Base-by-base conservation (phyloP, 306 rosid genomes). In the Mimosa pudica region DNA sequence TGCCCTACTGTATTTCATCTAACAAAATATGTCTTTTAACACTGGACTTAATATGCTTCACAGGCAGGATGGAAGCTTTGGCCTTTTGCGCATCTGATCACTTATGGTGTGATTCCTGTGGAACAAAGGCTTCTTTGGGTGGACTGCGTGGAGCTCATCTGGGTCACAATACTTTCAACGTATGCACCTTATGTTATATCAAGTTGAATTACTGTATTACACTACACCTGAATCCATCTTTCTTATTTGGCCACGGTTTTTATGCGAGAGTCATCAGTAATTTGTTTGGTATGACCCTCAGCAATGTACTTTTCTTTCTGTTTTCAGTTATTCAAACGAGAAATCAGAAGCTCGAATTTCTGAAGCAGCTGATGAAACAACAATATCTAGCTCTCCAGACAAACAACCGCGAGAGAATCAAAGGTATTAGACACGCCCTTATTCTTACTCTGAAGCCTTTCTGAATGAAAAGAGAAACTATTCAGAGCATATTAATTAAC, bases 41-140 rank as follows among this genome's bases (percentile, higher is more conserved):
- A 38, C 47, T 6, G 60, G 60, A 58, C 47, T 24, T 73, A 42
- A 76, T 80, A 65, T 82, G 84, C 79, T 77, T 82, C 57, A 65
- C 92, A 91, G 98, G 96, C 98, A 51, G 98, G 99, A 57, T 93
- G 99, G 99, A 91, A 95, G 83, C 98, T 95, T 71, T 91, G 99
- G 98, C 99, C 99, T 83, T 95, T 95, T 82, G 99, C 99, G 38
- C 99, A 93, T 93, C 81, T 95, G 78, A 75, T 93, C 85, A 95
- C 99, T n/a, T 91, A 95, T 81, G 97, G 99, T 70, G 84, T 93
- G 70, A 67, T 95, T 81, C 98, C 98, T 47, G 85, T 95, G 70
- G 99, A 93, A 65, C 99, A 93, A 89, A 87, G 99, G 89, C 97
- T 95, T 85, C 98, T 93, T 66, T 95, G 96, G 99, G 99, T 93